Percentiles rank a stretch among this genome's conserved stretches.
These are phyloP conservation scores for Fusarium sp. DNA, from an alignment of 2,329 filamentous ascomycete species.

Conservation along the genomic window DNA sequence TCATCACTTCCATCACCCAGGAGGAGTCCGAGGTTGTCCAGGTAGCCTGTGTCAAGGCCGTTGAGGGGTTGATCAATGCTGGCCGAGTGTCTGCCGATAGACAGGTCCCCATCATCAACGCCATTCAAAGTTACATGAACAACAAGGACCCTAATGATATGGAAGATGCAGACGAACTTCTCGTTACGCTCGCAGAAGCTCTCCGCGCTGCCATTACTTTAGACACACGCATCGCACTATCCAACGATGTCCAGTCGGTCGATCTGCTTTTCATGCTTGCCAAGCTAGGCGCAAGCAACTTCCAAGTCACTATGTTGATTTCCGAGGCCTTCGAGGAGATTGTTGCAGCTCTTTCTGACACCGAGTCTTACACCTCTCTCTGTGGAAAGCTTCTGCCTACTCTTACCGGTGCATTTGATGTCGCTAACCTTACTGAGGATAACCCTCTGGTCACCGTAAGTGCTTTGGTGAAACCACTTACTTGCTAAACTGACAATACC, in stretches of 20 bases:
- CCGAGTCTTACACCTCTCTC: conserved; percentile 79
- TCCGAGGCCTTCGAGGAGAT: conserved; percentile 93
- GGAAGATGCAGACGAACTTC: conserved; percentile 89
- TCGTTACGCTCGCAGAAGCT: conserved; percentile 90
- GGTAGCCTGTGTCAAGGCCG: conserved; percentile 88
- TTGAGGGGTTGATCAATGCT: conserved; percentile 75
- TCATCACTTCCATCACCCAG: conserved; percentile 78
- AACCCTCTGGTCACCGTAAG: conserved; percentile 81
- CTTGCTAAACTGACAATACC: conserved; percentile 37
- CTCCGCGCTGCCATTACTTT: conserved; percentile 85
- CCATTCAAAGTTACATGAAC: conserved; percentile 79
- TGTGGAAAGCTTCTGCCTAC: conserved; percentile 90
- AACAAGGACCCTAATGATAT: conserved; percentile 85
- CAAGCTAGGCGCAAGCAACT: conserved; percentile 88
- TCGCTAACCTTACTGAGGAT: conserved; percentile 86
- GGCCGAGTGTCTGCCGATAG: conserved; percentile 63
- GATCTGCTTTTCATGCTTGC: conserved; percentile 90
- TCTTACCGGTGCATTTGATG: conserved; percentile 88
- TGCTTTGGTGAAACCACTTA: conserved; percentile 1
- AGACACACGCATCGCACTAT: conserved; percentile 79
- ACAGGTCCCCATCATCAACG: conserved; percentile 72
- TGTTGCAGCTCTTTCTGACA: conserved; percentile 74
- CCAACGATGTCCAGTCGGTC: conserved; percentile 78
- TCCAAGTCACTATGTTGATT: conserved; percentile 89
- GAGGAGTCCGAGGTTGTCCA: conserved; percentile 91